Evolutionary conservation across 2,329 filamentous ascomycete species (phyloP), one percentile per base, ranked within the genome.

Genomic region (Rhynchosporium graminicola): DNA sequence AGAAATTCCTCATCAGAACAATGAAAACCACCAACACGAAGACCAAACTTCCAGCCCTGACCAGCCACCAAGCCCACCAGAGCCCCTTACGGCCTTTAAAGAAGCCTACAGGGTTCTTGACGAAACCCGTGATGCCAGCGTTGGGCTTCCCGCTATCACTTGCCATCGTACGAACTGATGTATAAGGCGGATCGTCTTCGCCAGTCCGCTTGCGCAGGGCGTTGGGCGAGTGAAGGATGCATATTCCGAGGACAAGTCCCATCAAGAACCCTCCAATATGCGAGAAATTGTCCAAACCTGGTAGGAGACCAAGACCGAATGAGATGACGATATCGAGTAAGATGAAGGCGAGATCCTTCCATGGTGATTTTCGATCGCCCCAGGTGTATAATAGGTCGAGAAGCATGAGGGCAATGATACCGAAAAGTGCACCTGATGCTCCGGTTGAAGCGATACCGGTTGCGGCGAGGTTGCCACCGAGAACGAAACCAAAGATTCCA

Each of bases 51-150:
- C 83, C 91, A 0, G 84, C 90, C 20, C 95, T 85, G 33, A 98
- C 82, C 28, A 97, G 77, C 94, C 94, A 98, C 95, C 95, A 99
- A 5, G 80, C 89, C 95, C 95, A 99, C 95, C 95, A 99, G 7
- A 97, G 81, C 28, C 90, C 89, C 75, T 96, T 97, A 20, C 95
- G 85, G 26, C 91, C 92, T 75, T 93, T 94, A 79, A 98, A 98
- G 77, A 97, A 97, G 5, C 86, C 87, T 3, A 87, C 74, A 0
- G 89, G 85, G 62, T 83, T 85, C 70, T 86, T 85, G 61, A 85
- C 73, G 68, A 89, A 86, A 0, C 67, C 73, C 63, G 63, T 70
- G 42, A 69, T 70, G 62, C 72, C 72, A 20, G 64, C 63, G 47
- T 67, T 60, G 3, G 61, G 45, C 52, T 57, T 43, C 57, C 69